Conservation (phyloP, 1,284 basidiomycete species). For the Sutorius eximius region DNA sequence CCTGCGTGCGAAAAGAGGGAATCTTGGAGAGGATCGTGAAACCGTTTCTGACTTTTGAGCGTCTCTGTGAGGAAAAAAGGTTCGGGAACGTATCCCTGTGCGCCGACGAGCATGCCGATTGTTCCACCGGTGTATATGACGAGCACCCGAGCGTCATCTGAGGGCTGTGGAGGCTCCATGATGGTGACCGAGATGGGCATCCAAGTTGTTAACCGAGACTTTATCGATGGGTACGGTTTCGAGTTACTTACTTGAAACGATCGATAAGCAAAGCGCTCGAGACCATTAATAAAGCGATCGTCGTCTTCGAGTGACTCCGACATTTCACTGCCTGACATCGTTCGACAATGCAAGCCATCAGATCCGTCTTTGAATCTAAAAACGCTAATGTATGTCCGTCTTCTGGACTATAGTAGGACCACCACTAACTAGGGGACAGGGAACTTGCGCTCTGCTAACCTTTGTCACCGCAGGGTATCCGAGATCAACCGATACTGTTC, state of each 20-base stretch:
- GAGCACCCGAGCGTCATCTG: constrained; percentile 77
- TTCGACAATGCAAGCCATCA: constrained; percentile 70
- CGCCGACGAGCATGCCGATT: constrained; percentile 82
- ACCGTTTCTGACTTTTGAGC: constrained; percentile 76
- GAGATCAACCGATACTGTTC: constrained; percentile 75
- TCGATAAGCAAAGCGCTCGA: too few species aligned
- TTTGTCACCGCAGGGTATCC: constrained; percentile 95
- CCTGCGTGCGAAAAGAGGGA: constrained; percentile 74
- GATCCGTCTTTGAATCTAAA: constrained; percentile 72
- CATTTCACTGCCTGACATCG: neutral
- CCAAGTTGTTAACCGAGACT: neutral
- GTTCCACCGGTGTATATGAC: constrained; percentile 86
- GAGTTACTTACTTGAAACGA: too few species aligned
- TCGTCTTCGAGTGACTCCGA: neutral
- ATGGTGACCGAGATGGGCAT: neutral
- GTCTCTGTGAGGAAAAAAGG: constrained; percentile 85
- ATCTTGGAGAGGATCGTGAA: constrained; percentile 82
- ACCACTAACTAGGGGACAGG: constrained; percentile 47
- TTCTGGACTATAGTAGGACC: neutral
- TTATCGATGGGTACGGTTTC: neutral
- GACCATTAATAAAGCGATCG: too few species aligned
- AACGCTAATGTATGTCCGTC: constrained; percentile 54
- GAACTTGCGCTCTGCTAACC: constrained; percentile 75
- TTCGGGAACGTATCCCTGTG: constrained; percentile 83
- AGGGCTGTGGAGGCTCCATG: constrained; percentile 51